Base-by-base conservation (phyloP, 805 yeast genomes). In the Huiozyma sinensis region DNA sequence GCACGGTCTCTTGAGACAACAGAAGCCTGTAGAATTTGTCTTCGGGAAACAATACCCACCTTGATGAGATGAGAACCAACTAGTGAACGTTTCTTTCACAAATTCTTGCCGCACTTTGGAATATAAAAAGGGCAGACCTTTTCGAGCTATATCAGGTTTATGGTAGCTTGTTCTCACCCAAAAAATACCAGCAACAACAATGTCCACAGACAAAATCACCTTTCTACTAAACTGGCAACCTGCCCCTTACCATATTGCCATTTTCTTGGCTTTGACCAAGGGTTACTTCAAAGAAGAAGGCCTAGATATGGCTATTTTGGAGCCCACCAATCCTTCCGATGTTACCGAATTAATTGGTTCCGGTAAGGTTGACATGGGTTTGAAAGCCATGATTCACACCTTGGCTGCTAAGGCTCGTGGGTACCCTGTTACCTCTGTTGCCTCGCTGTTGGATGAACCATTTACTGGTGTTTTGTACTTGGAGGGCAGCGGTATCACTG, bases 381-480 rank as follows among this genome's bases (percentile, higher is more conserved):
- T 75, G 48, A 75, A 75, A 56, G 79, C 79, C 38, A 75, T 75
- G 79, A 73, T 75, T 50, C 79, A 75, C 52, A 75, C 79, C 5
- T 60, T 75, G 46, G 79, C 79, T 43, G 79, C 78, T 27, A 74
- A 73, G 55, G 79, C 79, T 9, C 67, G 79, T 48, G 78, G 78
- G 7, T 75, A 64, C 54, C 76, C 76, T 29, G 77, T 75, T 24
- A 75, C 78, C 17, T 72, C 79, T 11, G 69, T 75, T 41, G 79
- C 74, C 2, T 73, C 78, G 5, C 60, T 75, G 40, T 63, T 75
- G 47, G 79, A 75, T 51, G 79, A 75, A 52, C 80, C 79, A 7
- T 75, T 75, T 58, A 75, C 79, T 13, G 79, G 79, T 33, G 68
- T 75, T 35, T 61, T 75, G 46, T 75, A 73, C 56, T 60, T 75